Base-by-base conservation (phyloP, 1,284 basidiomycete genomes). In the Inonotus obliquus region DNA sequence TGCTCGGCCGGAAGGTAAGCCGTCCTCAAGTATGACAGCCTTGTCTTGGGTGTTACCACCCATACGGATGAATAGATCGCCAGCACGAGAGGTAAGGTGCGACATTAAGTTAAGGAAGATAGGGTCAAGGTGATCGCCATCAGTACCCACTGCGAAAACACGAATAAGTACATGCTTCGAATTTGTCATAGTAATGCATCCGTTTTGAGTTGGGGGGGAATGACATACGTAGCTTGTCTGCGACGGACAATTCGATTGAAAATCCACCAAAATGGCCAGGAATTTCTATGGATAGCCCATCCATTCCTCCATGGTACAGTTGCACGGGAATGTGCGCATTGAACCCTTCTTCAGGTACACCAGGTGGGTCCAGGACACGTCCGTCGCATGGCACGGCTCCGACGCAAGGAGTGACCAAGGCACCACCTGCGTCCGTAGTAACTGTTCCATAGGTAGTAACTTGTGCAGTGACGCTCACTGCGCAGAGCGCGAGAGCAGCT, bases 21-120 rank as follows among this genome's bases (percentile, higher is more conserved):
- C 75, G 27, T 77, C 73, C 0, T 67, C 57, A 54, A 82, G 79
- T 48, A 85, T 70, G 0, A 75, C 75, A 10, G 85, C 84, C 25
- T 76, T 79, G 63, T 91, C 87, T 68, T 91, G 88, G 1, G 86
- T 86, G 72, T 92, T 92, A 59, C 90, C 91, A 38, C 90, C 91
- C 2, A 92, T 79, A 48, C 90, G 85, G 17, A 92, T 73, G 47
- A 75, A 71, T 4, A 87, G 77, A 4, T 77, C 69, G 0, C 89
- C 89, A 7, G 77, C 78, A 11, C 87, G 81, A 54, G 84, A 78
- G 63, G 79, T 74, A 47, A 92, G 75, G 64, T 85, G 86, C 4
- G 84, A 78, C 76, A 93, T 79, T 59, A 92, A 80, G 72, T 92
- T 92, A 17, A 92, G 79, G 71, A 92, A 89, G 0, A 84, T 82